Percentiles rank a stretch among this genome's conserved stretches.
These are phyloP conservation scores for Rosa multiflora DNA, from an alignment of 306 rosid species.

Conservation along the genomic window DNA sequence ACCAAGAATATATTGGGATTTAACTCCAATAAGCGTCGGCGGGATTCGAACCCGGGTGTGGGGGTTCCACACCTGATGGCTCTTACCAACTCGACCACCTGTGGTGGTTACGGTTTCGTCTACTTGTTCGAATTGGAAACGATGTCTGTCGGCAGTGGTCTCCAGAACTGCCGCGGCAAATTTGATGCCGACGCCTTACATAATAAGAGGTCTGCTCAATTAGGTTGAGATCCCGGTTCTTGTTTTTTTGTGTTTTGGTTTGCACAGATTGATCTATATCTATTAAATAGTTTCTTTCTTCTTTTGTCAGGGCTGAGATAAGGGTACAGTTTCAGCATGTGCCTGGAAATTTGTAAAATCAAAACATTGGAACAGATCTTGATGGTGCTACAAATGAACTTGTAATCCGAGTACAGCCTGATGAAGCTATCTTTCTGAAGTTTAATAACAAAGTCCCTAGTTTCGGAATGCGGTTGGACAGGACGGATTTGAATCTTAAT, in stretches of 20 bases:
- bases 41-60: no score
- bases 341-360: constrained; percentile 80
- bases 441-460: constrained; percentile 92
- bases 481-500: constrained; percentile 76
- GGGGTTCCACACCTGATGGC: no score
- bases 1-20: no score
- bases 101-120: no score
- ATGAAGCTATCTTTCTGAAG: constrained; percentile 81
- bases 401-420: constrained; percentile 91
- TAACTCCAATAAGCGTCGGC: no score
- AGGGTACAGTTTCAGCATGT: constrained; percentile 91
- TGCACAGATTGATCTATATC: background rate
- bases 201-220: constrained; percentile 49
- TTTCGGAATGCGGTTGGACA: constrained; percentile 83
- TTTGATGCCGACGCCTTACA: constrained; percentile 44
- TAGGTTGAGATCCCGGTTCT: background rate
- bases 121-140: no score
- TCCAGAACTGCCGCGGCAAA: no score
- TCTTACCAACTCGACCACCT: no score
- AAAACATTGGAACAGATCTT: constrained; percentile 72
- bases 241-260: constrained; percentile 6
- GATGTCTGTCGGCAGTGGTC: no score
- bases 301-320: constrained; percentile 70
- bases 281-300: background rate
- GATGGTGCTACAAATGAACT: constrained; percentile 80